Evolutionary conservation across 2,329 filamentous ascomycete genomes (phyloP).

Genomic region (Pseudogymnoascus sp.): DNA sequence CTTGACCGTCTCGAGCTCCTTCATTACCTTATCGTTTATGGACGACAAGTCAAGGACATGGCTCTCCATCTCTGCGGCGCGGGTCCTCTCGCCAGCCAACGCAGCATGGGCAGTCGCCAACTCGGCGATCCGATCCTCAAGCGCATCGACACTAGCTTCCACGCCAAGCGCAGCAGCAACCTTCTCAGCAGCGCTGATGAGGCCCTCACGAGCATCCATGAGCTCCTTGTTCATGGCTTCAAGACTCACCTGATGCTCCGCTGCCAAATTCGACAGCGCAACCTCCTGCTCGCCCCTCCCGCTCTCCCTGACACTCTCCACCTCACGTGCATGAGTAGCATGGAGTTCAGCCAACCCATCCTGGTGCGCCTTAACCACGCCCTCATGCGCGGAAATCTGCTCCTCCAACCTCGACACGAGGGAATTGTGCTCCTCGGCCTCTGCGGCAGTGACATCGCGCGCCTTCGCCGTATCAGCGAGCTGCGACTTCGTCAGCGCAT

Average conservation of each 20-base stretch:
- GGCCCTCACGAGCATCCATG: slow-evolving; percentile 54
- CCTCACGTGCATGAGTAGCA: slow-evolving; percentile 41
- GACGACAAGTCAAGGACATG: slow-evolving; percentile 47
- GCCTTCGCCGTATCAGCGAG: slow-evolving; percentile 5
- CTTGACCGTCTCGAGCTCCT: slow-evolving; percentile 55
- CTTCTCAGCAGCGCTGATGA: slow-evolving; percentile 55
- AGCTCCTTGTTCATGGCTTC: slow-evolving; percentile 54
- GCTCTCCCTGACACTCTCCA: slow-evolving; percentile 39
- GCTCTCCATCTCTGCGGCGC: slow-evolving; percentile 47
- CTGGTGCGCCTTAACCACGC: slow-evolving; percentile 46
- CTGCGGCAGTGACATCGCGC: slow-evolving; percentile 27
- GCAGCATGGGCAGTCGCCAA: slow-evolving; percentile 52
- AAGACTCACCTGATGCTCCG: slow-evolving; percentile 50
- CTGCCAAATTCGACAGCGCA: slow-evolving; percentile 49
- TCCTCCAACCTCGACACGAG: slow-evolving; percentile 47
- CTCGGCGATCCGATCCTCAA: slow-evolving; percentile 52
- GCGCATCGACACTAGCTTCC: slow-evolving; percentile 58
- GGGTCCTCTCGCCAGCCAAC: slow-evolving; percentile 49
- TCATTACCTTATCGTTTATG: slow-evolving; percentile 51
- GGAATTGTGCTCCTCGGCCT: slow-evolving; percentile 34
- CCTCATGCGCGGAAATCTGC: slow-evolving; percentile 52
- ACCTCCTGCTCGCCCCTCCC: slow-evolving; percentile 49
- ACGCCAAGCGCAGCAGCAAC: slow-evolving; percentile 53
- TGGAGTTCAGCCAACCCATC: slow-evolving; percentile 43
- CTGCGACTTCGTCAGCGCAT: background rate